Evolutionary conservation across 2,329 filamentous ascomycete species (phyloP), one percentile per base, ranked within the genome.

Genomic region (Phialocephala subalpina): DNA sequence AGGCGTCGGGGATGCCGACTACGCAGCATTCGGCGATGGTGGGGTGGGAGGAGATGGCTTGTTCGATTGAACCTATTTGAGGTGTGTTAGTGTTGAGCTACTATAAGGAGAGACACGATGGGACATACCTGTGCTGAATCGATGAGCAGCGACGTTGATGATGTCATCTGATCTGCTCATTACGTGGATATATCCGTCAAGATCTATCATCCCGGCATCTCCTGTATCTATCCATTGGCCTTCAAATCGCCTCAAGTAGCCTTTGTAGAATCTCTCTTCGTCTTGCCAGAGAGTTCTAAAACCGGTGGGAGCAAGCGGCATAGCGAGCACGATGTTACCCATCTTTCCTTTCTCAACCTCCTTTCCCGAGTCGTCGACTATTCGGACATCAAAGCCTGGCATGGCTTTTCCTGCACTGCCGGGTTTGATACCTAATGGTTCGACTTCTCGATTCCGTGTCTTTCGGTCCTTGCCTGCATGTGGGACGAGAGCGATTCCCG

Each of bases 131-230:
- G 94, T 97, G 69, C 92, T 95, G 67, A 97, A 90, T 16, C 94
- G 87, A 80, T 97, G 94, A 5, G 94, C 94, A 47, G 94, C 94
- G n/a, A 97, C 94, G 75, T 97, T 97, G 75, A 97, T 94, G 66
- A 97, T 91, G 77, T 97, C 94, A 80, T 97, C 94, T 36, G 79
- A 78, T 47, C 87, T 80, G 47, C 85, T 85, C 87, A 90, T 89
- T 71, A 90, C 86, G 70, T 86, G 84, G 47, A 90, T 83, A 72
- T 89, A 89, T 4, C 87, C 87, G 47, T 95, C 90, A 16, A 85
- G 78, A 75, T 97, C 94, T 64, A 97, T 88, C 82, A 94, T 89
- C 0, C 95, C 94, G 0, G 93, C 91, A 76, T 98, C 94, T 1
- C 94, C 95, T 0, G 94, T 97, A 76, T 98, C 94, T 52, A 97